A percentile compares a stretch with the other conserved stretches of the same genome.
Evolutionary conservation across 257 asterid genomes (phyloP).

Genomic region (Solanum peruvianum): DNA sequence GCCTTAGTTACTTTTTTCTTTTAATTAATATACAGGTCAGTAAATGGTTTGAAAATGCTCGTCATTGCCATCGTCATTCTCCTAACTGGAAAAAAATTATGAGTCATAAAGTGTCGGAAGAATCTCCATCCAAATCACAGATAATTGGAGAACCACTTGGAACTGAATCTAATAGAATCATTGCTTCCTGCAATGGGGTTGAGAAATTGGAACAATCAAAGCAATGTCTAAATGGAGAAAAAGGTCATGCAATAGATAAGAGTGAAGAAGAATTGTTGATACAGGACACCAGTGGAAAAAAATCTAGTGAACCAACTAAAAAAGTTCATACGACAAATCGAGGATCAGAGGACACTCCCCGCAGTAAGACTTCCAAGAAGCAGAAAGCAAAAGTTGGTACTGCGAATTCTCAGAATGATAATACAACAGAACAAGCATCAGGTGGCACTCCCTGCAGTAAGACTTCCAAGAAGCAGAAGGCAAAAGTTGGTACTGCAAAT

Average conservation of each 20-base stretch:
- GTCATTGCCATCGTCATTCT: slow-evolving; percentile 69
- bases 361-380: neutral
- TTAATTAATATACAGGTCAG: slow-evolving; percentile 30
- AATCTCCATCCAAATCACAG: slow-evolving; percentile 1
- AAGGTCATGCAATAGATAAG: neutral
- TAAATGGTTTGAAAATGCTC: slow-evolving; percentile 89
- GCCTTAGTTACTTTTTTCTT: neutral
- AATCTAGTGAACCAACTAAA: slow-evolving; percentile 13
- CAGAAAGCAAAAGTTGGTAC: slow-evolving; percentile 7
- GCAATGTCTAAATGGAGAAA: neutral
- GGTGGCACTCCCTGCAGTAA: neutral
- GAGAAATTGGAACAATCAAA: slow-evolving; percentile 4
- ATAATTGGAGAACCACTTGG: slow-evolving; percentile 20
- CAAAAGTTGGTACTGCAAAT: neutral
- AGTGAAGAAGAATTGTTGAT: neutral
- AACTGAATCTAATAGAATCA: slow-evolving; percentile 11
- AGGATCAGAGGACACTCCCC: neutral
- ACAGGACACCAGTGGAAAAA: slow-evolving; percentile 8
- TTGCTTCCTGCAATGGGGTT: slow-evolving; percentile 8
- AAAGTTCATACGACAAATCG: slow-evolving; percentile 6
- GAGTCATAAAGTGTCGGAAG: neutral
- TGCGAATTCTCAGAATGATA: neutral
- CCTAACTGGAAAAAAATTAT: slow-evolving; percentile 21
- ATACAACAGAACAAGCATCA: slow-evolving; percentile 7
- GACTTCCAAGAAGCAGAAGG: slow-evolving; percentile 1